Conservation (phyloP, 1,284 basidiomycete genomes). For the Ustilago cynodontis region DNA sequence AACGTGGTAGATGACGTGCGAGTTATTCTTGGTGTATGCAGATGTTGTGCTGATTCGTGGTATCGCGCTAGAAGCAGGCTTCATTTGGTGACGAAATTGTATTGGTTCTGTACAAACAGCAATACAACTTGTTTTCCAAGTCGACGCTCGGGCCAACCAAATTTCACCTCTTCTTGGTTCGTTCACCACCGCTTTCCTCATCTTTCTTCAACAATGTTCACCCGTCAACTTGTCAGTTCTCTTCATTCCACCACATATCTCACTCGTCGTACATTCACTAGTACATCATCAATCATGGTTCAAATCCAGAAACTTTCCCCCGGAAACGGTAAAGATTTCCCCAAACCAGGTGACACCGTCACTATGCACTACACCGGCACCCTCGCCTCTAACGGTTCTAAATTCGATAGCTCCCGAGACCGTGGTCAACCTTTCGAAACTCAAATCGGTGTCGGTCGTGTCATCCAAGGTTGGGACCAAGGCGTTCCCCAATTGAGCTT, state of each 20-base stretch:
- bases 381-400: constrained; percentile 52
- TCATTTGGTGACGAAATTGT: neutral
- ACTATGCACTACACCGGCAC: constrained; percentile 68
- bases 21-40: neutral
- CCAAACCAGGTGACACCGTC: constrained; percentile 64
- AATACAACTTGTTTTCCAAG: too few species aligned
- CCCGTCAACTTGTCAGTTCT: neutral
- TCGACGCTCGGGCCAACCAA: constrained; percentile 16
- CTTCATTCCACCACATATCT: neutral
- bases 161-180: constrained; percentile 17
- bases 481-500: constrained; percentile 71
- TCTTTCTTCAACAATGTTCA: neutral
- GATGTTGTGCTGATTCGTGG: too few species aligned
- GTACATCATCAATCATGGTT: constrained; percentile 46
- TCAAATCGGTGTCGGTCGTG: constrained; percentile 67
- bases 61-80: neutral
- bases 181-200: constrained; percentile 22
- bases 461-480: constrained; percentile 71
- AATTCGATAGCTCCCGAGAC: constrained; percentile 70
- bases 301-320: constrained; percentile 65
- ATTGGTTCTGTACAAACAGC: too few species aligned
- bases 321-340: constrained; percentile 70
- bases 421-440: constrained; percentile 65
- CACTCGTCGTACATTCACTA: neutral
- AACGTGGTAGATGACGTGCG: neutral